Percentiles rank a stretch among this genome's conserved stretches.
Evolutionary conservation across 148 eudicot species (phyloP).

Genomic region (Chenopodium suecicum): DNA sequence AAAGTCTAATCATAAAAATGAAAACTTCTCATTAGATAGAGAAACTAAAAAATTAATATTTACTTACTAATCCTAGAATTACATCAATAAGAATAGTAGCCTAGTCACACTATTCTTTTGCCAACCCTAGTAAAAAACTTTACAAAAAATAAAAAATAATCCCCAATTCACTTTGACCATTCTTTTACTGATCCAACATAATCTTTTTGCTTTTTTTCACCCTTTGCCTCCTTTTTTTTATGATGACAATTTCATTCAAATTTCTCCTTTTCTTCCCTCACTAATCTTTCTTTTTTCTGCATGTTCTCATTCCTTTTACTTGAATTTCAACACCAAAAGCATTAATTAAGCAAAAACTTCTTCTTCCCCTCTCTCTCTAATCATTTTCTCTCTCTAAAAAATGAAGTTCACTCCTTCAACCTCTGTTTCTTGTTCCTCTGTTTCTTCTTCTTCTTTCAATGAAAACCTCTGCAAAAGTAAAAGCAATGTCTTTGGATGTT

Average conservation of each 20-base stretch:
- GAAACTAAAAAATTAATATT: too few species aligned
- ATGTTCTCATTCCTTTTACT: slow-evolving; percentile 31
- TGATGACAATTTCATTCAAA: slow-evolving; percentile 37
- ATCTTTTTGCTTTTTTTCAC: slow-evolving; percentile 23
- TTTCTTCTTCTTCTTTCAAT: slow-evolving; percentile 21
- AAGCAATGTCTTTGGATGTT: slow-evolving; percentile 34
- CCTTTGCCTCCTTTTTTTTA: slow-evolving; percentile 27
- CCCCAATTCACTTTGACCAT: slow-evolving; percentile 28
- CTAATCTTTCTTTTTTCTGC: neutral
- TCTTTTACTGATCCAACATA: slow-evolving; percentile 37
- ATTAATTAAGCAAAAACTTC: neutral
- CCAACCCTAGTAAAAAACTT: slow-evolving; percentile 16
- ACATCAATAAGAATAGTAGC: too few species aligned
- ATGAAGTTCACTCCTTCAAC: slow-evolving; percentile 30
- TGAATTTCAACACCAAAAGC: slow-evolving; percentile 27
- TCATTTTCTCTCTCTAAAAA: neutral
- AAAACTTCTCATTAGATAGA: too few species aligned
- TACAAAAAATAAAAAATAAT: slow-evolving; percentile 7
- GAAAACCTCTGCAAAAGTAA: slow-evolving; percentile 29
- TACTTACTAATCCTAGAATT: too few species aligned
- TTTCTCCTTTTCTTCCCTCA: slow-evolving; percentile 20
- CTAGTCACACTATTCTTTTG: slow-evolving; percentile 21
- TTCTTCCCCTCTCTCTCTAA: neutral
- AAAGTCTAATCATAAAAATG: too few species aligned
- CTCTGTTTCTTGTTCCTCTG: slow-evolving; percentile 14